Evolutionary conservation across 1,139 yeast species (phyloP).

Genomic region (Zygosaccharomyces sapae): DNA sequence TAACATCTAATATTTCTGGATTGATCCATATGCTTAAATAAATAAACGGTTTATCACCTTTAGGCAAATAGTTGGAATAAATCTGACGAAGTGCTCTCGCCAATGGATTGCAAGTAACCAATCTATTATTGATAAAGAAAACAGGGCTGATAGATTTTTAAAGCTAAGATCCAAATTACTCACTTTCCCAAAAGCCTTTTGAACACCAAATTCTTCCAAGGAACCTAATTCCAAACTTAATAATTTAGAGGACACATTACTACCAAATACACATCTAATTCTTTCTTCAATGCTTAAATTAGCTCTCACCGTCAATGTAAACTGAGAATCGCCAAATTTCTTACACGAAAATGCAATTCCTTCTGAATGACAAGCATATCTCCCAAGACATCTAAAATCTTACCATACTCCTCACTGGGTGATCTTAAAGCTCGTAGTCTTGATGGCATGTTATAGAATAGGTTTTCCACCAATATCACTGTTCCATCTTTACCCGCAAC

Average conservation of each 20-base stretch:
- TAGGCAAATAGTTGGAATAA: conserved; percentile 67
- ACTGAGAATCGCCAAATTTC: conserved; percentile 63
- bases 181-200: conserved; percentile 53
- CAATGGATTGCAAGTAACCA: conserved; percentile 79
- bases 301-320: conserved; percentile 52
- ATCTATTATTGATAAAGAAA: conserved; percentile 78
- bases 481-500: conserved; percentile 89
- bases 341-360: conserved; percentile 76
- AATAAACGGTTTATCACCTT: conserved; percentile 73
- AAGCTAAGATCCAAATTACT: conserved; percentile 70
- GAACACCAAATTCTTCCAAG: conserved; percentile 45
- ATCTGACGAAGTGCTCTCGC: conserved; percentile 63
- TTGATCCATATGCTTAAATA: conserved; percentile 63
- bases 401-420: conserved; percentile 68
- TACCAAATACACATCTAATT: conserved; percentile 70
- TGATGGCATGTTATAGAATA: conserved; percentile 85
- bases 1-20: conserved; percentile 79
- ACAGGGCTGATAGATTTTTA: conserved; percentile 62
- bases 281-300: conserved; percentile 53
- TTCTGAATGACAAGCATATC: conserved; percentile 72
- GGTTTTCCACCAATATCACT: conserved; percentile 76
- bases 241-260: conserved; percentile 62
- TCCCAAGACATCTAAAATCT: conserved; percentile 79
- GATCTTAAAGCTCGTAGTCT: conserved; percentile 64
- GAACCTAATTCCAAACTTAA: conserved; percentile 42